Base-by-base conservation (phyloP, 1,139 yeast genomes). In the Tardiomyces depauwii region DNA sequence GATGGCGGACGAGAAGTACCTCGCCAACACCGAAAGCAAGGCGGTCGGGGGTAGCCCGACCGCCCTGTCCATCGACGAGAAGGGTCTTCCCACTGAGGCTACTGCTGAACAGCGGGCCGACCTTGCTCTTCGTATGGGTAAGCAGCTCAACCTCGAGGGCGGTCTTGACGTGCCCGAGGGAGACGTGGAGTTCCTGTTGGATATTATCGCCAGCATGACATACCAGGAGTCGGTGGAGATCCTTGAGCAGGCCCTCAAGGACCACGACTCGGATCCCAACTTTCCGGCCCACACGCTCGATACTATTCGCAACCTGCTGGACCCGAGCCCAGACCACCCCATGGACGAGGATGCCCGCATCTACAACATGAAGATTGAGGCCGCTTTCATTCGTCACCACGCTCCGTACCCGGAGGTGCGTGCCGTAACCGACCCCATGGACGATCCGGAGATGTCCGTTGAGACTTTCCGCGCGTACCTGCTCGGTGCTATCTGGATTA, bases 341-440 rank as follows among this genome's bases (percentile, higher is more conserved):
- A 9, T 36, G 13, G 18, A n/a, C 13, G 19, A 16, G 19, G 39
- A 36, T 13, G 21, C 18, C 19, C 19, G 66, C 61, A 48, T 49
- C 6, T 57, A 65, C 36, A 63, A 58, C 44, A 49, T 61, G 18
- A 61, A 58, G 45, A 51, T 65, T 18, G 72, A 70, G 51, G 73
- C 74, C 14, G 65, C 64, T 39, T 52, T 73, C 42, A 62, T 73
- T 47, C 65, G 67, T 39, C 69, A 65, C 58, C 65, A 72, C 58
- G 72, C 78, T 1, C 78, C 78, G 1, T 74, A 73, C 50, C 71
- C 76, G 2, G 77, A 74, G 53, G 76, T 74, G 23, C 59, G 78
- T 49, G 61, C 77, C 2, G 70, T 72, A 14, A 60, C 73, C 41
- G 69, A 68, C 42, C 74, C 77, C 12, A 61, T 50, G 50, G 78